phyloP scores from a whole-genome alignment of 768 basidiomycete species.

The Mycena floridula region DNA sequence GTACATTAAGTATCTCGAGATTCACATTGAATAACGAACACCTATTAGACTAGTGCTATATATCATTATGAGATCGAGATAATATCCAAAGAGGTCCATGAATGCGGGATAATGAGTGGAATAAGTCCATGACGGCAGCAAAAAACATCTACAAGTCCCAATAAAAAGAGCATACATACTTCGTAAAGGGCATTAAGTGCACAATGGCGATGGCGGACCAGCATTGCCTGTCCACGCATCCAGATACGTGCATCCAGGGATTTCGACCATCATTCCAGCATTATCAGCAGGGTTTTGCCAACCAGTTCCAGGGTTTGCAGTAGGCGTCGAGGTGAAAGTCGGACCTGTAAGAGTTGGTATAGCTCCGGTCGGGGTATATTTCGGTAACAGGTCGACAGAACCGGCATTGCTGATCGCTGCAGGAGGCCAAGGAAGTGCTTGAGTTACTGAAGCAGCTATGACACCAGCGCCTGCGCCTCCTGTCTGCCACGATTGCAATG shows the following conservation, averaged over 20 bases:
- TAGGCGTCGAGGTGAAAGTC: constrained; percentile 38
- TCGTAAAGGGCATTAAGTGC: constrained; percentile 26
- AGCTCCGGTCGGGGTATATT: constrained; percentile 66
- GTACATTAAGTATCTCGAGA: too few species aligned
- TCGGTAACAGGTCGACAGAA: constrained; percentile 47
- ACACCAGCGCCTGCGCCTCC: constrained; percentile 46
- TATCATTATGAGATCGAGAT: too few species aligned
- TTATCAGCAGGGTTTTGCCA: constrained; percentile 79
- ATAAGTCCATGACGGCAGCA: too few species aligned
- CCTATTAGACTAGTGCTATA: too few species aligned
- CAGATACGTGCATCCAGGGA: constrained; percentile 75
- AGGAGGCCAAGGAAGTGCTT: constrained; percentile 68
- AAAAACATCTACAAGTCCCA: too few species aligned
- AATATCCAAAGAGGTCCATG: too few species aligned
- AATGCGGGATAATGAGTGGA: too few species aligned
- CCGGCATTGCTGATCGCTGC: constrained; percentile 51
- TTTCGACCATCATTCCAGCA: constrained; percentile 49
- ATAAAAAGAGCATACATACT: too few species aligned
- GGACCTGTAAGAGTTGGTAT: constrained; percentile 63
- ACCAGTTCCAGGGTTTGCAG: constrained; percentile 55
- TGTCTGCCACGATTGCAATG: constrained; percentile 35
- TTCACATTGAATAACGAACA: too few species aligned
- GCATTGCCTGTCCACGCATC: constrained; percentile 70
- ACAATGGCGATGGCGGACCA: constrained; percentile 54
- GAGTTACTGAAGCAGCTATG: constrained; percentile 51